Evolutionary conservation across 148 eudicot species (phyloP).

Genomic region (Rhododendron vialii): DNA sequence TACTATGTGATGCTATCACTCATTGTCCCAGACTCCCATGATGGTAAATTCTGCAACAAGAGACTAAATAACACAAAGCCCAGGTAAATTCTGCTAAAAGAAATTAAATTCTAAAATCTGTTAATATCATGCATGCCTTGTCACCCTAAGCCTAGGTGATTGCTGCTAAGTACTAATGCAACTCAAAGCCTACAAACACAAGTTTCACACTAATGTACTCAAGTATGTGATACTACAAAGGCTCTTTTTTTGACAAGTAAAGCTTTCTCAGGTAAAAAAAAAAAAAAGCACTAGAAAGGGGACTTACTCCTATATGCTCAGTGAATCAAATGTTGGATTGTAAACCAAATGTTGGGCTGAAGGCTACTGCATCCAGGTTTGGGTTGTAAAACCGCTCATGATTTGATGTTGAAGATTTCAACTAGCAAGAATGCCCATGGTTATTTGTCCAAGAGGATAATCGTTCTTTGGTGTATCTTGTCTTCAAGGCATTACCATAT

Average conservation of each 20-base stretch:
- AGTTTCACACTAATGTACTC: background rate
- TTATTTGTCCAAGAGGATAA: background rate
- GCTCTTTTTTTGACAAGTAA: background rate
- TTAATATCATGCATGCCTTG: background rate
- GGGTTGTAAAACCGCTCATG: background rate
- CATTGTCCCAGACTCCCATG: background rate
- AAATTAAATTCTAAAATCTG: background rate
- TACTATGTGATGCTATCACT: background rate
- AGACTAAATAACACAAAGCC: background rate
- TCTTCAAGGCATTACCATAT: background rate
- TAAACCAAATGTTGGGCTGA: background rate
- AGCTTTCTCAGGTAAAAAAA: background rate
- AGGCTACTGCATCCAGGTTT: background rate
- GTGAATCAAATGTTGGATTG: background rate
- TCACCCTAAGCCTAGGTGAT: slow-evolving; percentile 3
- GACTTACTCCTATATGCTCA: background rate
- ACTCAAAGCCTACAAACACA: background rate
- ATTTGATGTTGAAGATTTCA: background rate
- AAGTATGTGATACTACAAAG: background rate
- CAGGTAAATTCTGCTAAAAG: background rate
- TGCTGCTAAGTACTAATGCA: background rate
- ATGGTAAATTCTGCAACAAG: background rate
- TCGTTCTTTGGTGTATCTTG: background rate
- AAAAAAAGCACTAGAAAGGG: background rate
- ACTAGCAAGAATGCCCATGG: background rate